phyloP scores from a whole-genome alignment of 2,329 filamentous ascomycete genomes.

The Pezicula radicicola region DNA sequence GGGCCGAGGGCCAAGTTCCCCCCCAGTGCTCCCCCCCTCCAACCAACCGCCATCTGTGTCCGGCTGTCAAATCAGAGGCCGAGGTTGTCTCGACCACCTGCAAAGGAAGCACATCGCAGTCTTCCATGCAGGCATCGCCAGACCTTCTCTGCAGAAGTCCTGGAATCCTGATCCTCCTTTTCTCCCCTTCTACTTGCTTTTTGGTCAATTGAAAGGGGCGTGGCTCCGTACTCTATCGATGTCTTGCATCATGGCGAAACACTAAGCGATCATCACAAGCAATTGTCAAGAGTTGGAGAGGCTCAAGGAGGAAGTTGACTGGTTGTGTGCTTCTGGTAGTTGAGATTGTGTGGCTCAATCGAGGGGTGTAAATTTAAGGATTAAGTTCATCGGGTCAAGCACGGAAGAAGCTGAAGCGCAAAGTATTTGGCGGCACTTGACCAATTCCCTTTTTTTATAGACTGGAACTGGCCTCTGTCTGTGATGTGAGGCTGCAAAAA shows the following conservation, averaged over 20 bases:
- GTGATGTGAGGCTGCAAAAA: too few species aligned
- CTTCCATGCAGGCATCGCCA: constrained; percentile 22
- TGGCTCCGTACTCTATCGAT: not conserved
- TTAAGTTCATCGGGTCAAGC: too few species aligned
- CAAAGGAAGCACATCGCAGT: constrained; percentile 26
- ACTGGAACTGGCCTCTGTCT: too few species aligned
- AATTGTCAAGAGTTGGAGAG: not conserved
- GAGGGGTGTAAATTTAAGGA: too few species aligned
- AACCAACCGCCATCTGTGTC: constrained; percentile 8
- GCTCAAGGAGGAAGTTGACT: not conserved
- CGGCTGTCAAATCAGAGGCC: constrained; percentile 7
- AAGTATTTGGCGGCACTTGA: too few species aligned
- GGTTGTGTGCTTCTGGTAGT: not conserved
- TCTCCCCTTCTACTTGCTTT: too few species aligned
- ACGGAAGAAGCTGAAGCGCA: too few species aligned
- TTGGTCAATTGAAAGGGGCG: too few species aligned
- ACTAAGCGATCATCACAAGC: not conserved
- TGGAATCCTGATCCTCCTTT: not conserved
- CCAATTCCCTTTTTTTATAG: too few species aligned
- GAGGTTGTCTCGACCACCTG: constrained; percentile 8
- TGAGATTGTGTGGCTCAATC: not conserved
- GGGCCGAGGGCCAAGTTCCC: constrained; percentile 6
- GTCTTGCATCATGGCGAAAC: not conserved
- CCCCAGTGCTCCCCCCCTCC: not conserved
- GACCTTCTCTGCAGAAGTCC: not conserved